phyloP scores from a whole-genome alignment of 441 rosid species.

The Euphorbia celastroides region DNA sequence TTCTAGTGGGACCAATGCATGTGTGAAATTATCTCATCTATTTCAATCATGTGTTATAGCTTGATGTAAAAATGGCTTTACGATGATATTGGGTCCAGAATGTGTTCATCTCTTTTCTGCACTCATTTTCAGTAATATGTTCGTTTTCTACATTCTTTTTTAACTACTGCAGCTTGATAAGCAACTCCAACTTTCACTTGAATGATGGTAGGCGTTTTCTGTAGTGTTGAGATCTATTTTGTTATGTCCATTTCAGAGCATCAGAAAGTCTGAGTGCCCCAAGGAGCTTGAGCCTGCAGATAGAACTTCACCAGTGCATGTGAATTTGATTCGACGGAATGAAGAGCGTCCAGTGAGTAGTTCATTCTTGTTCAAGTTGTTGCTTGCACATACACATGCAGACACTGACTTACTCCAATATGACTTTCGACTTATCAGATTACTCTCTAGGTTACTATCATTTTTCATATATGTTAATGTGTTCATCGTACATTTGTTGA shows the following conservation, averaged over 20 bases:
- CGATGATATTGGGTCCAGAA: background rate
- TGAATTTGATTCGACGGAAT: constrained; percentile 74
- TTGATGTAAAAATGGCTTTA: background rate
- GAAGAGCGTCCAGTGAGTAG: constrained; percentile 66
- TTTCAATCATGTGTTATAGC: background rate
- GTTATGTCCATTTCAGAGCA: constrained; percentile 48
- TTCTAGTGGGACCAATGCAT: background rate
- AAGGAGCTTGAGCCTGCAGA: constrained; percentile 88
- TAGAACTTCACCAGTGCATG: constrained; percentile 74
- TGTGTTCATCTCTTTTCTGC: background rate
- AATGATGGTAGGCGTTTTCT: background rate
- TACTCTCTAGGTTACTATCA: background rate
- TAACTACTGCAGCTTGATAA: background rate
- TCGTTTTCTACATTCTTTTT: too few species aligned
- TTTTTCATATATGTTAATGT: background rate
- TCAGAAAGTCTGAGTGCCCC: constrained; percentile 91
- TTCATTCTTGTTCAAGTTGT: constrained; percentile 6
- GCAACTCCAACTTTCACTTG: background rate
- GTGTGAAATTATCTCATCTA: background rate
- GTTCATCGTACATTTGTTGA: background rate
- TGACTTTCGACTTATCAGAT: background rate
- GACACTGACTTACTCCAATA: background rate
- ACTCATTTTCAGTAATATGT: background rate
- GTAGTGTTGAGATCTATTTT: constrained; percentile 8
- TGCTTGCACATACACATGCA: background rate